Evolutionary conservation across 352 stramenopile genomes (phyloP), one percentile per base, ranked within the genome.

Genomic region (Phytophthora sansomeana): DNA sequence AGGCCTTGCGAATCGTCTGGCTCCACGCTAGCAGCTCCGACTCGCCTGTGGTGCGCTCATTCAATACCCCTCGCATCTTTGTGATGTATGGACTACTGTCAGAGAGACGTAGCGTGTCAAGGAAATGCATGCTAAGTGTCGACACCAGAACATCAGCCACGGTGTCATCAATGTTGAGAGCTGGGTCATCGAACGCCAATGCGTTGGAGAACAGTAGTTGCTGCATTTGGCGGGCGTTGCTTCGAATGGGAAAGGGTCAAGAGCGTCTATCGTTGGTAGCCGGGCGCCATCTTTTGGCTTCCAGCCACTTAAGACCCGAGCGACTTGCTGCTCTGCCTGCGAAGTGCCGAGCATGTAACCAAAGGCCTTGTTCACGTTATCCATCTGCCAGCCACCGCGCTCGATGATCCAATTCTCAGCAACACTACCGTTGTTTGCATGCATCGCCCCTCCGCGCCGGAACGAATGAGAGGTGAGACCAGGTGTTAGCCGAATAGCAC

Each of bases 331-430:
- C 17, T 62, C 42, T 1, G 28, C 35, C 36, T 57, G 51, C 1
- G 60, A 46, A 32, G 43, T 54, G 8, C 19, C 24, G 1, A 62
- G 33, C 60, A 62, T 62, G 51, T 68, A 62, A 8, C 10, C 24
- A 17, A 62, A 58, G 17, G 51, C 51, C 24, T 62, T 68, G 44
- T 29, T 68, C 8, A 58, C 52, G 2, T 35, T 14, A 44, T 39
- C n/a, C 26, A 19, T 35, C n/a, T n/a, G n/a, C n/a, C n/a, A n/a
- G n/a, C n/a, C n/a, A n/a, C n/a, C n/a, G n/a, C n/a, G n/a, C n/a
- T n/a, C n/a, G n/a, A n/a, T n/a, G n/a, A n/a, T n/a, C n/a, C n/a
- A n/a, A n/a, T n/a, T n/a, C n/a, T n/a, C n/a, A n/a, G n/a, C n/a
- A n/a, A n/a, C n/a, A n/a, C n/a, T n/a, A n/a, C n/a, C n/a, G n/a